These are phyloP conservation scores for Henckelia pumila DNA, from an alignment of 257 asterid species.

Conservation along the genomic window DNA sequence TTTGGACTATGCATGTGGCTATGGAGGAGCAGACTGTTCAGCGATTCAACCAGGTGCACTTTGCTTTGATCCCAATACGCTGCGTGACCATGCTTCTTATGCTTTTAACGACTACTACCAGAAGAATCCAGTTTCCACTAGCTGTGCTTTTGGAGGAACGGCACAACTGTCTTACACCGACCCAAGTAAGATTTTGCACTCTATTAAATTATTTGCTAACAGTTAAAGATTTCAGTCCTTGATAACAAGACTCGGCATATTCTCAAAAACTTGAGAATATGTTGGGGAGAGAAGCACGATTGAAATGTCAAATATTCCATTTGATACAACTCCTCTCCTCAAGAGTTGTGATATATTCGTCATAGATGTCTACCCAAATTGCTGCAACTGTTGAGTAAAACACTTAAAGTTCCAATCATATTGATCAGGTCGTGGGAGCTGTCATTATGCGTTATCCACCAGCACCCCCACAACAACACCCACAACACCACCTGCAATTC, in stretches of 20 bases:
- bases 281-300: neutral
- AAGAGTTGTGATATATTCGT: neutral
- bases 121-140: slow-evolving; percentile 79
- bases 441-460: slow-evolving; percentile 54
- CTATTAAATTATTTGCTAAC: slow-evolving; percentile 2
- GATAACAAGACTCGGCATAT: neutral
- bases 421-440: slow-evolving; percentile 77
- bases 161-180: slow-evolving; percentile 71
- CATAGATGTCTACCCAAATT: neutral
- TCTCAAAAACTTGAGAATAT: neutral
- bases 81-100: slow-evolving; percentile 78
- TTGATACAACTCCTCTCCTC: neutral
- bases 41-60: slow-evolving; percentile 61
- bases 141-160: slow-evolving; percentile 89
- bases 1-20: slow-evolving; percentile 94
- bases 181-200: slow-evolving; percentile 65
- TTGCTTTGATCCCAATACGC: slow-evolving; percentile 76
- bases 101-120: slow-evolving; percentile 92
- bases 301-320: neutral
- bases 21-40: slow-evolving; percentile 93
- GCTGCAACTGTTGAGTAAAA: neutral
- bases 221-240: neutral
- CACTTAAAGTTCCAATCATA: neutral
- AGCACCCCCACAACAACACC: slow-evolving; percentile 50
- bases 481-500: slow-evolving; percentile 32